Conservation (phyloP, 164 flowering plant species). For the Vitis labrusca region DNA sequence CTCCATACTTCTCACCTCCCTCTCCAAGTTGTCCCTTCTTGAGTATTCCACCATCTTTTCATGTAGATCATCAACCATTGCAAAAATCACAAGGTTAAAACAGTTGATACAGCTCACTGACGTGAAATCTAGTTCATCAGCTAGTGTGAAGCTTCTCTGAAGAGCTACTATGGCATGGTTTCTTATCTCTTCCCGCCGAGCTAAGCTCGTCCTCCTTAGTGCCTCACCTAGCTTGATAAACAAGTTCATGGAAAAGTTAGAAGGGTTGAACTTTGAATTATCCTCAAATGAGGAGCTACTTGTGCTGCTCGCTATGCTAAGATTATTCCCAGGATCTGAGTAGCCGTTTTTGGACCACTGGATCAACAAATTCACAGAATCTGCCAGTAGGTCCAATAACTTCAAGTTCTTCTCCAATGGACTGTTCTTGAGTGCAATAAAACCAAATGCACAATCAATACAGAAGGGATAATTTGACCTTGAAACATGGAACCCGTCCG, state of each 20-base stretch:
- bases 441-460: slow-evolving; percentile 77
- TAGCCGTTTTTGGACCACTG: slow-evolving; percentile 56
- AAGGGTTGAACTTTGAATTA: slow-evolving; percentile 16
- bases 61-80: slow-evolving; percentile 91
- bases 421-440: slow-evolving; percentile 64
- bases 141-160: slow-evolving; percentile 49
- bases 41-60: slow-evolving; percentile 88
- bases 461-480: slow-evolving; percentile 58
- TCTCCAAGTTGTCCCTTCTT: slow-evolving; percentile 64
- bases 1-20: slow-evolving; percentile 80
- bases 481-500: slow-evolving; percentile 47
- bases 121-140: slow-evolving; percentile 62
- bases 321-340: slow-evolving; percentile 59
- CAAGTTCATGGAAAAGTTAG: slow-evolving; percentile 35
- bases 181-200: slow-evolving; percentile 81
- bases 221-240: slow-evolving; percentile 75
- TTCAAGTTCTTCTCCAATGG: slow-evolving; percentile 66
- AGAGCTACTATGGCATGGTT: slow-evolving; percentile 68
- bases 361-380: slow-evolving; percentile 53
- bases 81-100: slow-evolving; percentile 68
- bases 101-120: slow-evolving; percentile 47
- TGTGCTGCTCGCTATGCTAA: slow-evolving; percentile 38
- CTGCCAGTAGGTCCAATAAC: slow-evolving; percentile 66
- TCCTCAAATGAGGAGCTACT: slow-evolving; percentile 63
- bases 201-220: slow-evolving; percentile 69